Conservation (phyloP, 2,329 filamentous ascomycete species). For the Cercospora zeae-maydis region DNA sequence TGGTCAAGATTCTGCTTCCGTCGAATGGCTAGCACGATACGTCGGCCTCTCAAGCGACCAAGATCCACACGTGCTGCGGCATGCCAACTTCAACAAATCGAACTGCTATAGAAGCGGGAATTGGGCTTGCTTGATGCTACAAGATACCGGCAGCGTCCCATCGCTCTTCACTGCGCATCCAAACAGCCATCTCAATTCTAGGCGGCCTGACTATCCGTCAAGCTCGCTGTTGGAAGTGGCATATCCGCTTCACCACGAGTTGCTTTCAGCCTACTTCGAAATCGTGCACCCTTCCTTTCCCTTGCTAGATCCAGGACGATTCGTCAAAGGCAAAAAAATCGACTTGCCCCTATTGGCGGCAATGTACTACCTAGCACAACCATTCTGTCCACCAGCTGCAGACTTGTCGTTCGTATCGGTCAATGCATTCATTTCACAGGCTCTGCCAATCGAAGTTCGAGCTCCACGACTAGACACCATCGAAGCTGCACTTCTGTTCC, state of each 20-base stretch:
- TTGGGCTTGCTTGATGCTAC: conserved; percentile 23
- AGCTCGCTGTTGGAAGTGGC: conserved; percentile 22
- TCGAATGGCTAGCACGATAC: conserved; percentile 26
- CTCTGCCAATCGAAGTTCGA: conserved; percentile 21
- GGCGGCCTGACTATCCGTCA: conserved; percentile 21
- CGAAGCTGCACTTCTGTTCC: conserved; percentile 22
- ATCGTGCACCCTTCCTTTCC: conserved; percentile 26
- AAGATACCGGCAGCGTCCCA: conserved; percentile 10
- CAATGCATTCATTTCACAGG: conserved; percentile 21
- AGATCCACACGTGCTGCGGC: conserved; percentile 24
- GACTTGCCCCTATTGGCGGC: conserved; percentile 22
- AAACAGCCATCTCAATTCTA: conserved; percentile 18
- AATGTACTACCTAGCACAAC: conserved; percentile 25
- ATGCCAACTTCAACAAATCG: conserved; percentile 24
- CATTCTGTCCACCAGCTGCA: conserved; percentile 20
- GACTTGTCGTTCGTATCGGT: conserved; percentile 12
- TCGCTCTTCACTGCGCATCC: conserved; percentile 22
- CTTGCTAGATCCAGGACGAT: conserved; percentile 22
- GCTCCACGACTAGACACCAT: conserved; percentile 23
- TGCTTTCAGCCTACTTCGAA: conserved; percentile 26
- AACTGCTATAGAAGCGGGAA: conserved; percentile 24
- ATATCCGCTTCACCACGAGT: conserved; percentile 24
- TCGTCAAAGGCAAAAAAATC: conserved; percentile 26
- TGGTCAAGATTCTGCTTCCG: not conserved
- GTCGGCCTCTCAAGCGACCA: conserved; percentile 23